Base-by-base conservation (phyloP, 352 stramenopile species). In the Peronospora belbahrii region DNA sequence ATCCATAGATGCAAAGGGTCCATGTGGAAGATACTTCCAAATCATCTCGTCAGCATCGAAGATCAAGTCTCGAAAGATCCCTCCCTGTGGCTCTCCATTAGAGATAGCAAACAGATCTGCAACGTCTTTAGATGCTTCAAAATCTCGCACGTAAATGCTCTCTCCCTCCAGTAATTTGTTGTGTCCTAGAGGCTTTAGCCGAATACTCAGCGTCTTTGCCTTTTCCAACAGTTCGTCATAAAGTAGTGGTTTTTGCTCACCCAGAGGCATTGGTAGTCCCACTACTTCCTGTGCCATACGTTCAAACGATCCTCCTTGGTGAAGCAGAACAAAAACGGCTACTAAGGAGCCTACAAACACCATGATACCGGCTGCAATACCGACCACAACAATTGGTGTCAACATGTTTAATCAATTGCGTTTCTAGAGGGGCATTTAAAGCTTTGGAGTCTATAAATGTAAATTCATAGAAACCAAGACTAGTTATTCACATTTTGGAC, bases 221-320 rank as follows among this genome's bases (percentile, higher is more conserved):
- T 65, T 72, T 1, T 55, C 67, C 31, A 96, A 70, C 14, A 96
- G 75, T 47, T 83, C 81, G 52, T 96, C 84, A 59, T 95, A 96
- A 19, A 96, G 65, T 52, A 84, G 58, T 37, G 84, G 81, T 48
- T 94, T 94, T 27, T 68, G 59, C 53, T 94, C 78, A 9, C 65
- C 75, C 23, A 79, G 42, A 13, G 47, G 42, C 3, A 43, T 30
- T 17, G 81, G 83, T 52, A 93, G 59, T 17, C 82, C 79, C 59
- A 83, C 58, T 5, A 74, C 71, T 50, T 93, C 82, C 37, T 82
- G 70, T 36, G 53, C 62, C 75, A 96, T 96, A 40, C 85, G 79
- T 22, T 94, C 73, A 42, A 96, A 96, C 18, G 84, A 95, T 5
- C 85, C 85, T 8, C 85, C 85, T 28, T 79, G 62, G 17, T 78